Evolutionary conservation across 2,329 filamentous ascomycete species (phyloP), one percentile per base, ranked within the genome.

Genomic region (Sporothrix protearum): DNA sequence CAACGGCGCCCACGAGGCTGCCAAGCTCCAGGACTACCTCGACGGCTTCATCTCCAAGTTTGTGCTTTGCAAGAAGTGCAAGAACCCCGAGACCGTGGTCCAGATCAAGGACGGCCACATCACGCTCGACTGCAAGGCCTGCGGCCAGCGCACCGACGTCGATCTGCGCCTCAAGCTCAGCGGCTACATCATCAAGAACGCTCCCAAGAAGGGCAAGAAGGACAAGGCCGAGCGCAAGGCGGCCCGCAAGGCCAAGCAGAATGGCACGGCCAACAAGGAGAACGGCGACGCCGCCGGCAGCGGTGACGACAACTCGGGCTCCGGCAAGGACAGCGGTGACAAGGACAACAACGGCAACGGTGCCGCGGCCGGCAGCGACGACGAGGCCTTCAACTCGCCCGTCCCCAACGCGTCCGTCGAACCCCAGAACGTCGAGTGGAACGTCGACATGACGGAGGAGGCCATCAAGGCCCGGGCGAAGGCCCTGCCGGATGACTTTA

Each of bases 41-140:
- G 95, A 98, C 81, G 94, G 94, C 78, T 99, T 99, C 88, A 99
- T 99, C 85, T 88, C 91, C 86, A 97, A 93, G 85, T 99, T 98
- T 77, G 96, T 99, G 78, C 94, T 99, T 75, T 99, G 96, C 92
- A 97, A 96, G 86, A 95, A 96, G 82, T 99, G 96, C 91, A 97
- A 97, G 89, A 99, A 99, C 82, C 96, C 96, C 47, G 96, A 99
- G 87, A 99, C 96, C 76, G 94, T 96, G 76, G 91, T 98, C 79
- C 89, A 92, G 79, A 93, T 98, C 87, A 97, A 97, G 84, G 94
- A 97, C 78, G 93, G 92, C 71, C 89, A 88, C 80, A 98, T 99
- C 81, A 83, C 93, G 74, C 90, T 98, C 76, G 96, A 99, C 84
- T 99, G 96, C 91, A 99, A 99, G 85, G 96, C 96, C 74, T 99